Conservation (phyloP, 495 filamentous ascomycete species). For the Staphylotrichum tortipilum region DNA sequence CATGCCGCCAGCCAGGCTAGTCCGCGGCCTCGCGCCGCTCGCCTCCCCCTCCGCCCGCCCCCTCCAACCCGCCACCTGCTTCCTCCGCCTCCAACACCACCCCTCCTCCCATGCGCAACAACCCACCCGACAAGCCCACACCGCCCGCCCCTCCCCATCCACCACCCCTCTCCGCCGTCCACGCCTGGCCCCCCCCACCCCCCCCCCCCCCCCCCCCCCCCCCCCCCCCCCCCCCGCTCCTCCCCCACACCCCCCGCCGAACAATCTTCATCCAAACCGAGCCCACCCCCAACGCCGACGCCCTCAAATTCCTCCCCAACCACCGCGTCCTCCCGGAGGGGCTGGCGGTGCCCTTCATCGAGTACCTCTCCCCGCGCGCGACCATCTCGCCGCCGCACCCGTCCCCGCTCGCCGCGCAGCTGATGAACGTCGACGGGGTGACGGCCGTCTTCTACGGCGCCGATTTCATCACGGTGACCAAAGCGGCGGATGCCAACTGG, state of each 20-base stretch:
- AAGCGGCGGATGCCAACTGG: conserved; percentile 80
- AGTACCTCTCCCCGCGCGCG: conserved; percentile 81
- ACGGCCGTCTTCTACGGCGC: conserved; percentile 88
- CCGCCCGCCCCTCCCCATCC: background rate
- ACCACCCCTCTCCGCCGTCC: too few relatives aligned
- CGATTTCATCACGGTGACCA: conserved; percentile 96
- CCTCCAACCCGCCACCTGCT: conserved; percentile 10
- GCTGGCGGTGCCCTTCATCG: conserved; percentile 68
- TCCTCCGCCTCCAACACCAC: conserved; percentile 15
- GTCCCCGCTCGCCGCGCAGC: conserved; percentile 81
- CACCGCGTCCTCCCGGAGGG: conserved; percentile 66
- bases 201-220: conserved; percentile 15
- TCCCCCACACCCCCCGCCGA: conserved; percentile 31
- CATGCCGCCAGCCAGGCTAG: conserved; percentile 20
- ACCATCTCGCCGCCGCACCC: conserved; percentile 84
- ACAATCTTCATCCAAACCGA: conserved; percentile 98
- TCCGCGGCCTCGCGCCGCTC: conserved; percentile 24
- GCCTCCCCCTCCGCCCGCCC: conserved; percentile 11
- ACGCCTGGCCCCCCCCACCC: conserved; percentile 5
- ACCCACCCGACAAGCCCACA: conserved; percentile 20
- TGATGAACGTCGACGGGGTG: conserved; percentile 86
- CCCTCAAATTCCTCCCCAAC: conserved; percentile 90
- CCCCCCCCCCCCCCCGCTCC: background rate
- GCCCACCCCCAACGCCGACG: conserved; percentile 82
- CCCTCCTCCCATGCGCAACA: too few relatives aligned